These are phyloP conservation scores for Hyaloscypha bicolor DNA, from an alignment of 495 filamentous ascomycete genomes.

Conservation along the genomic window DNA sequence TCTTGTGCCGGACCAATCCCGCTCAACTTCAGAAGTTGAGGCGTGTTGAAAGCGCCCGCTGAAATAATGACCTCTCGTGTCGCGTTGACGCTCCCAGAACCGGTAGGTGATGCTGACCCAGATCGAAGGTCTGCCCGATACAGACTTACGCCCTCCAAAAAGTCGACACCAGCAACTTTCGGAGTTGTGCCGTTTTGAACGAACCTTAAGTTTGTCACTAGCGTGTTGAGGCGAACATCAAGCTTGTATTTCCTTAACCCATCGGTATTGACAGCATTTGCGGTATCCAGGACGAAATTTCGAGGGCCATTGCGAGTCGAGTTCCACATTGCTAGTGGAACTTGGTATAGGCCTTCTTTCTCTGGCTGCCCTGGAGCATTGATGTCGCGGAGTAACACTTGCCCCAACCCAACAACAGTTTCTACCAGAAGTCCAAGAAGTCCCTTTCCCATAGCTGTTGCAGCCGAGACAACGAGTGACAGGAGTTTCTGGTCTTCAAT, in stretches of 20 bases:
- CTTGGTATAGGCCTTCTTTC: slow-evolving; percentile 4
- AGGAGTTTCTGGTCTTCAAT: slow-evolving; percentile 42
- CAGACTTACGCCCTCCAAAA: slow-evolving; percentile 58
- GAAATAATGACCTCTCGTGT: slow-evolving; percentile 64
- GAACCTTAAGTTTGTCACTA: slow-evolving; percentile 64
- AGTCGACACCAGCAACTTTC: slow-evolving; percentile 63
- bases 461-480: slow-evolving; percentile 1
- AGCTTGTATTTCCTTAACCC: slow-evolving; percentile 59
- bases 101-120: slow-evolving; percentile 10
- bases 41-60: slow-evolving; percentile 62
- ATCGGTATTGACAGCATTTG: slow-evolving; percentile 50
- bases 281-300: slow-evolving; percentile 55
- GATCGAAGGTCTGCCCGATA: slow-evolving; percentile 60
- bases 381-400: slow-evolving; percentile 7
- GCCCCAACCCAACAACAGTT: slow-evolving; percentile 3
- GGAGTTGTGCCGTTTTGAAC: slow-evolving; percentile 45
- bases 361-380: slow-evolving; percentile 12
- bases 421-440: neutral
- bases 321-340: neutral
- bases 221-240: slow-evolving; percentile 57
- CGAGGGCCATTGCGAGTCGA: slow-evolving; percentile 32
- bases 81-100: slow-evolving; percentile 48
- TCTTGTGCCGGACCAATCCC: slow-evolving; percentile 59
- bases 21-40: slow-evolving; percentile 63
- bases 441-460: slow-evolving; percentile 2